Evolutionary conservation across 2,329 filamentous ascomycete species (phyloP).

Genomic region (Periconia sp.): DNA sequence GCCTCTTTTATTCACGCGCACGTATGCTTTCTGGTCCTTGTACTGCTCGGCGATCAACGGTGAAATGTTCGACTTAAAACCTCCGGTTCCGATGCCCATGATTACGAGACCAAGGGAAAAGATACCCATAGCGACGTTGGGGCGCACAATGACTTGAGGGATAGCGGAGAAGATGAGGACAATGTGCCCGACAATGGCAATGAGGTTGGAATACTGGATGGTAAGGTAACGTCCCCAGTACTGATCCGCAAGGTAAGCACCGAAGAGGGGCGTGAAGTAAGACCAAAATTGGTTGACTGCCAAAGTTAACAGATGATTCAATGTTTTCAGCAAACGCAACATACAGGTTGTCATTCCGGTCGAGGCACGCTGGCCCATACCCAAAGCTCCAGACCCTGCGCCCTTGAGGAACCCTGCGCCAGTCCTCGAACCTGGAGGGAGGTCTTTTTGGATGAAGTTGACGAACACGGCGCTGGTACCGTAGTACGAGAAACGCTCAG

Average conservation of each 20-base stretch:
- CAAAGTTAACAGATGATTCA: not conserved
- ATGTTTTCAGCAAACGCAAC: not conserved
- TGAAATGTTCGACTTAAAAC: slow-evolving; percentile 68
- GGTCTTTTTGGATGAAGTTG: slow-evolving; percentile 42
- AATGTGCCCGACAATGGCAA: slow-evolving; percentile 61
- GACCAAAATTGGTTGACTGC: slow-evolving; percentile 57
- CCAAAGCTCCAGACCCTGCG: slow-evolving; percentile 51
- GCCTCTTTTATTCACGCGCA: slow-evolving; percentile 31
- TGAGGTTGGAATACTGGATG: slow-evolving; percentile 56
- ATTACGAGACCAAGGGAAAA: slow-evolving; percentile 61
- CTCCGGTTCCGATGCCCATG: slow-evolving; percentile 67
- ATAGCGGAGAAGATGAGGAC: slow-evolving; percentile 60
- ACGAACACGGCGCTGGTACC: slow-evolving; percentile 41
- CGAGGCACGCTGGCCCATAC: slow-evolving; percentile 57
- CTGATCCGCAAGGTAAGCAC: slow-evolving; percentile 61
- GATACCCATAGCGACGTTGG: slow-evolving; percentile 54
- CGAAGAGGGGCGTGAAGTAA: slow-evolving; percentile 60
- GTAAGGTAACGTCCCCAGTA: slow-evolving; percentile 64
- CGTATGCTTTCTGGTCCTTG: slow-evolving; percentile 31
- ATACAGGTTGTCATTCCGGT: slow-evolving; percentile 53
- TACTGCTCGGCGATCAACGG: slow-evolving; percentile 63
- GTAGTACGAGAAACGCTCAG: slow-evolving; percentile 42
- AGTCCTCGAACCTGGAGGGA: slow-evolving; percentile 34
- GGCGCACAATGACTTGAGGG: slow-evolving; percentile 52
- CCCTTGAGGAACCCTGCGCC: slow-evolving; percentile 38